phyloP scores from a whole-genome alignment of 2,329 filamentous ascomycete genomes.

The Fusarium sp. region DNA sequence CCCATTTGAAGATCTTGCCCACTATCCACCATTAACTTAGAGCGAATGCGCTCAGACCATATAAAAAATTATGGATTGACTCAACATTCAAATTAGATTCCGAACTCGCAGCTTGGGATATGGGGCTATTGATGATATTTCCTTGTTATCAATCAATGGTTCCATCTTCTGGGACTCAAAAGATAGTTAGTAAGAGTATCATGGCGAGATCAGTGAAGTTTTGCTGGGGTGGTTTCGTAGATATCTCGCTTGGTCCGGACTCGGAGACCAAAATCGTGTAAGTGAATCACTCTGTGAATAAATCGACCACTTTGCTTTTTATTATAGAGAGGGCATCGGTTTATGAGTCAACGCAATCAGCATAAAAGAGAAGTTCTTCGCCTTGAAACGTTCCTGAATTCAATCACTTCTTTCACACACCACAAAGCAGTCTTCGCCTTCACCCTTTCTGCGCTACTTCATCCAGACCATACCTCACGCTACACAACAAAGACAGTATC shows the following conservation, averaged over 20 bases:
- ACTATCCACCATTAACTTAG: conserved; percentile 2
- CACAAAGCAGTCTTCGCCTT: background rate
- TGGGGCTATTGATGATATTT: background rate
- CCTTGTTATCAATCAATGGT: background rate
- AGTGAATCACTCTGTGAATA: conserved; percentile 22
- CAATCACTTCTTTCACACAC: background rate
- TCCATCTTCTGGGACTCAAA: background rate
- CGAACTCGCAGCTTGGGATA: conserved; percentile 14
- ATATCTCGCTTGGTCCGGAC: background rate
- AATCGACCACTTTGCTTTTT: conserved; percentile 9
- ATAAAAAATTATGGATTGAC: conserved; percentile 4
- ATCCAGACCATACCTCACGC: background rate
- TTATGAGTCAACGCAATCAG: conserved; percentile 8
- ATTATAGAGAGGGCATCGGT: background rate
- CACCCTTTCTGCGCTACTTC: background rate
- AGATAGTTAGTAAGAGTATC: background rate
- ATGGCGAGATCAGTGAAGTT: background rate
- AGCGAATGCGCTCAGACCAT: background rate
- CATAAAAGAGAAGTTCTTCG: conserved; percentile 1
- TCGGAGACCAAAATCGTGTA: conserved; percentile 23
- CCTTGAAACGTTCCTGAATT: background rate
- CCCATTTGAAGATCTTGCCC: conserved; percentile 7
- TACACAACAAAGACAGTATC: background rate
- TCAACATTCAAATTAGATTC: conserved; percentile 10
- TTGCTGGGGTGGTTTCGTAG: background rate